Percentiles rank a stretch among this genome's conserved stretches.
phyloP scores from a whole-genome alignment of 495 filamentous ascomycete species.

The Penicillium robsamsonii region DNA sequence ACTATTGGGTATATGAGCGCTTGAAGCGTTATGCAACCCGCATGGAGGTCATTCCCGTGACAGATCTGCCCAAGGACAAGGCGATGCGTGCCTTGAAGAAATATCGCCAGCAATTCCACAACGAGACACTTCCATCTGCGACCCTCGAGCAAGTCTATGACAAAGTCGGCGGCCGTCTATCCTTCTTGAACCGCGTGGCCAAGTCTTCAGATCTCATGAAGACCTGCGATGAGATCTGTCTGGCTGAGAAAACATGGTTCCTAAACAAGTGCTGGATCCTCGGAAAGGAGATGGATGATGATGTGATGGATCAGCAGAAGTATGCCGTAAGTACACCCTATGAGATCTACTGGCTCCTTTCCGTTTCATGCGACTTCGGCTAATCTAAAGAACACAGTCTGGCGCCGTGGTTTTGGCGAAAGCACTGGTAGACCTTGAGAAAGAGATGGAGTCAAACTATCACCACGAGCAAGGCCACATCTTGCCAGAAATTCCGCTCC shows the following conservation, averaged over 20 bases:
- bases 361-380: neutral
- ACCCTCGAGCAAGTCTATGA: constrained; percentile 76
- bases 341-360: neutral
- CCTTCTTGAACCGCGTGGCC: constrained; percentile 82
- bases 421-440: constrained; percentile 77
- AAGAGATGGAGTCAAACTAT: constrained; percentile 62
- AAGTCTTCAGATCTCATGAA: constrained; percentile 71
- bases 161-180: constrained; percentile 79
- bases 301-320: constrained; percentile 99
- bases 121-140: constrained; percentile 51
- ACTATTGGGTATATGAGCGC: constrained; percentile 97
- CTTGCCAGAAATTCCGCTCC: constrained; percentile 77
- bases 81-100: constrained; percentile 72
- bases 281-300: constrained; percentile 91
- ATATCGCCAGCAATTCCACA: constrained; percentile 70
- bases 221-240: constrained; percentile 75
- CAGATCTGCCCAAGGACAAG: constrained; percentile 72
- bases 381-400: constrained; percentile 47
- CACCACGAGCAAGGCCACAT: constrained; percentile 66
- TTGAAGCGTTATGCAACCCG: constrained; percentile 86
- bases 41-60: constrained; percentile 84
- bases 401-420: constrained; percentile 93
- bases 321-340: constrained; percentile 61
- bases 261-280: constrained; percentile 94
- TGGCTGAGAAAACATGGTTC: constrained; percentile 89